Conservation (phyloP, 2,329 filamentous ascomycete genomes). For the Ceratocystis variospora region DNA sequence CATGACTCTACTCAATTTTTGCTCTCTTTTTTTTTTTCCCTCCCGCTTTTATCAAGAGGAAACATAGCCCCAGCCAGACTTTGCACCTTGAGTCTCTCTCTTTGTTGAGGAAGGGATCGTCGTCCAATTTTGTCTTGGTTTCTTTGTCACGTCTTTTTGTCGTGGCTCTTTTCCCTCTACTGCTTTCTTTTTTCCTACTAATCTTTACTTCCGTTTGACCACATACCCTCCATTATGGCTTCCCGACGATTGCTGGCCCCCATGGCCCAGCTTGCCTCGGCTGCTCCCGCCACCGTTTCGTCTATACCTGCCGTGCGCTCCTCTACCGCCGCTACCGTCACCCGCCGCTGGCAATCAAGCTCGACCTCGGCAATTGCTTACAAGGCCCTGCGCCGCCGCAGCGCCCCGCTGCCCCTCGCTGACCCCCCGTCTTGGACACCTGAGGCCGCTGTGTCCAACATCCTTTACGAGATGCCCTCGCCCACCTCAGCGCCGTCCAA, state of each 20-base stretch:
- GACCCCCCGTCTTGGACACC: constrained; percentile 71
- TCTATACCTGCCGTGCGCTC: constrained; percentile 24
- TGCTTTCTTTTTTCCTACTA: constrained; percentile 3
- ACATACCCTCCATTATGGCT: constrained; percentile 28
- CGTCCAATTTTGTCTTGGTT: background rate
- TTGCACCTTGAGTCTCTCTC: background rate
- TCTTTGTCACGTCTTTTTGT: background rate
- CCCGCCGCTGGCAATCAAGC: constrained; percentile 34
- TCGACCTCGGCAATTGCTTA: constrained; percentile 92
- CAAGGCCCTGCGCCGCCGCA: constrained; percentile 88
- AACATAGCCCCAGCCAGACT: constrained; percentile 6
- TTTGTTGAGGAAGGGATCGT: constrained; percentile 3
- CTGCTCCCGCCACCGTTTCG: constrained; percentile 23
- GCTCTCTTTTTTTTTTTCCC: constrained; percentile 13
- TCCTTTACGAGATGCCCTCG: constrained; percentile 93
- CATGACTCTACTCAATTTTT: constrained; percentile 6
- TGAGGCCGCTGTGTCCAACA: constrained; percentile 90
- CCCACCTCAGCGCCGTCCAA: constrained; percentile 74
- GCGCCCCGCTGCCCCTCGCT: constrained; percentile 68
- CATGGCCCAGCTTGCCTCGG: constrained; percentile 26
- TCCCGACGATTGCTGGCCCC: constrained; percentile 33
- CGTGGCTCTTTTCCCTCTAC: background rate
- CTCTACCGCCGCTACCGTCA: constrained; percentile 9
- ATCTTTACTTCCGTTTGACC: constrained; percentile 5
- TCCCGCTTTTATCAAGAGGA: constrained; percentile 13